These are phyloP conservation scores for Tremellales sp. DNA, from an alignment of 1,284 basidiomycete species.

Conservation along the genomic window DNA sequence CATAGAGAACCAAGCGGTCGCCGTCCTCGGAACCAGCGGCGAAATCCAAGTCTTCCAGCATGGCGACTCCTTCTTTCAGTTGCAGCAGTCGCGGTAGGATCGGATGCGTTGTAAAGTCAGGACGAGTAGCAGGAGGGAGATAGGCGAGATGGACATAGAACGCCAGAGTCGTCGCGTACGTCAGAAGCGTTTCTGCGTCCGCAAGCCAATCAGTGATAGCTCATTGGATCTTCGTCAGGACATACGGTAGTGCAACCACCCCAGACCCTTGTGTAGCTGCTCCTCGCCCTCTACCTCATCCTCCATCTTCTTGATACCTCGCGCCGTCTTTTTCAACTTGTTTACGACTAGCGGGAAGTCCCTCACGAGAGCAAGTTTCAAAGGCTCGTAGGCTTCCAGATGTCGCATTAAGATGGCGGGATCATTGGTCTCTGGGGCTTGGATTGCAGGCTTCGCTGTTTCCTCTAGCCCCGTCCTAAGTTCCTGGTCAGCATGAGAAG, in stretches of 20 bases:
- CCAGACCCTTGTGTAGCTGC: conserved; percentile 44
- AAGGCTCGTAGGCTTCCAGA: conserved; percentile 74
- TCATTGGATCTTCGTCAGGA: conserved; percentile 3
- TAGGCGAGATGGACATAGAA: conserved; percentile 88
- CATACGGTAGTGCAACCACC: conserved; percentile 50
- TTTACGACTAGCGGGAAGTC: conserved; percentile 53
- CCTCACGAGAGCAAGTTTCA: conserved; percentile 57
- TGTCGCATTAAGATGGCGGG: conserved; percentile 61
- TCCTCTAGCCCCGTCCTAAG: conserved; percentile 5
- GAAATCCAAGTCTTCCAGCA: conserved; percentile 78
- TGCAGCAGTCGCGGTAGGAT: conserved; percentile 76
- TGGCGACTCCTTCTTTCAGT: conserved; percentile 76
- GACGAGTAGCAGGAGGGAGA: conserved; percentile 58
- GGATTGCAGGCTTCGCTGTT: conserved; percentile 5
- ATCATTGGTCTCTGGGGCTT: conserved; percentile 33
- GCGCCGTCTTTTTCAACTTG: conserved; percentile 45
- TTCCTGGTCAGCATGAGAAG: not conserved
- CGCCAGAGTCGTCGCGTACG: conserved; percentile 84
- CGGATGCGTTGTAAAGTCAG: conserved; percentile 69
- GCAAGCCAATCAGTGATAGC: not conserved
- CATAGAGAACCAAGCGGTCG: conserved; percentile 28
- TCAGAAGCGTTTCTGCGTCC: conserved; percentile 70
- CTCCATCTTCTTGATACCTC: conserved; percentile 42
- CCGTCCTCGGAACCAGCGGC: conserved; percentile 53
- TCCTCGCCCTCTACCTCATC: conserved; percentile 32